Base-by-base conservation (phyloP, 768 basidiomycete species). In the Hypholoma fasciculare region DNA sequence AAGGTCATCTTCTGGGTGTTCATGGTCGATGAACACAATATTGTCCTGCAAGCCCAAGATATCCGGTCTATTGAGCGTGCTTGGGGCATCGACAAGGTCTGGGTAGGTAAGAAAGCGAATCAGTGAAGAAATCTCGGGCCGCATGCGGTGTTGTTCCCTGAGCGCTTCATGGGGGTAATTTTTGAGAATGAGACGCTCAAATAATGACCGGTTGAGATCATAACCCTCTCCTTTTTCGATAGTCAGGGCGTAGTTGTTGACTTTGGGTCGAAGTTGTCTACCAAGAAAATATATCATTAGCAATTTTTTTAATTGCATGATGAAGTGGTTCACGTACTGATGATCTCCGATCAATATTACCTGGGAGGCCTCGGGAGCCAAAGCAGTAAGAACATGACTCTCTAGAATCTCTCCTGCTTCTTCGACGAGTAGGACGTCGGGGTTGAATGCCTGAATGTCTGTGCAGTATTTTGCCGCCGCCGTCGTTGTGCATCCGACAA, bases 401-500 rank as follows among this genome's bases (percentile, higher is more conserved):
- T 89, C 88, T 1, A 89, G 67, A 44, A 89, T 88, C 63, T 90
- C 88, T 6, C 88, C 88, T 0, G 88, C 88, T 68, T 89, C 88
- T 63, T 89, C 88, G 1, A 89, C 87, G 1, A 89, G 72, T 3
- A 89, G 67, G 1, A 89, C 77, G 8, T 77, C 74, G 0, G 86
- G 83, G 1, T 70, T 68, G 7, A 75, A 78, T 1, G 74, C 75
- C 26, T 73, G 78, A 26, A 89, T 78, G 16, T 72, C 72, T 1
- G 76, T 69, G 0, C 72, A 69, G 62, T 82, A 87, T 67, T 83
- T 89, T 0, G 88, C 88, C 0, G 88, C 88, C 1, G 77, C 87
- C 0, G 87, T 88, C 0, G 88, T 89, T 0, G 87, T 89, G 58
- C 87, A 88, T 0, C 80, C 88, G 11, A 89, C 84, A 52, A 89